A percentile compares a stretch with the other conserved stretches of the same genome.
Evolutionary conservation across 2,329 filamentous ascomycete genomes (phyloP).

Genomic region (Pseudopithomyces maydicus): DNA sequence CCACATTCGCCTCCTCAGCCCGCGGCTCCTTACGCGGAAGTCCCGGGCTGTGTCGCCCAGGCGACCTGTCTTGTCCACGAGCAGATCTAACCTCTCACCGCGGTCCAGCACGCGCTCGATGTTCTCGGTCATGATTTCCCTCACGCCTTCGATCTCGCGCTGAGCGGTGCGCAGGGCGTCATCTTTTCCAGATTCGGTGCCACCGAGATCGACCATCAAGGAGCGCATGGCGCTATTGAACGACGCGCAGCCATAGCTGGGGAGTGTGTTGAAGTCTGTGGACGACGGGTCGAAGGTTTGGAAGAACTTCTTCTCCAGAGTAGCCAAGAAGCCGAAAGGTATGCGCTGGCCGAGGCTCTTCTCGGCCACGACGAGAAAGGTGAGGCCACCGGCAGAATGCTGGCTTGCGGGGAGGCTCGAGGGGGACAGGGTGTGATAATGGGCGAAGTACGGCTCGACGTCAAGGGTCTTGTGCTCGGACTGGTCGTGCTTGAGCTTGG

Average conservation of each 20-base stretch:
- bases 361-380: conserved; percentile 88
- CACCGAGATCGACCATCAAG: conserved; percentile 84
- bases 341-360: conserved; percentile 82
- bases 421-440: conserved; percentile 89
- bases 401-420: conserved; percentile 61
- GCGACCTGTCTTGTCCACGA: conserved; percentile 96
- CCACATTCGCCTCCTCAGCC: conserved; percentile 94
- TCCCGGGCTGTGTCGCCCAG: conserved; percentile 87
- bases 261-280: conserved; percentile 77
- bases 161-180: conserved; percentile 85
- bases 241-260: conserved; percentile 85
- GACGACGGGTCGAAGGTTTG: conserved; percentile 66
- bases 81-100: conserved; percentile 85
- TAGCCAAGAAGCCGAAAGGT: conserved; percentile 89
- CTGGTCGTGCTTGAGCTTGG: conserved; percentile 82
- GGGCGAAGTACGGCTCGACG: conserved; percentile 88
- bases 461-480: conserved; percentile 93
- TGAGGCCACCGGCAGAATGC: conserved; percentile 77
- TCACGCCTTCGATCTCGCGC: conserved; percentile 88
- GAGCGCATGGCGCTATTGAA: conserved; percentile 81
- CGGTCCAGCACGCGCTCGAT: conserved; percentile 88
- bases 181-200: conserved; percentile 69
- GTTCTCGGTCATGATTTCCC: conserved; percentile 94
- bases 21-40: conserved; percentile 85
- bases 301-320: conserved; percentile 88